phyloP scores from a whole-genome alignment of 75 land plant genomes.

The Gnetum montanum region DNA sequence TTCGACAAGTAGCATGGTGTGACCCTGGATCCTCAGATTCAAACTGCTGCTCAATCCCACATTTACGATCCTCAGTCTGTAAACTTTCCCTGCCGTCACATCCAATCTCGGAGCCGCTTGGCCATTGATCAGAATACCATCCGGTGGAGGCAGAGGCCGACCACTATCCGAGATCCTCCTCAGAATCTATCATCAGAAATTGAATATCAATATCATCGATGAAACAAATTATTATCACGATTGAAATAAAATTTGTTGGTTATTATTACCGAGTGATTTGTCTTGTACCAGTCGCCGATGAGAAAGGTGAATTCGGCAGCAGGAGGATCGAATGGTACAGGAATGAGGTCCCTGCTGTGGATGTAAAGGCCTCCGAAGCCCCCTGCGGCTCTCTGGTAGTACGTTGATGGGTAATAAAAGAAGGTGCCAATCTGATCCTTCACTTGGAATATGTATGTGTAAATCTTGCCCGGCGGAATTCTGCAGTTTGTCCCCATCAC shows the following conservation, averaged over 20 bases:
- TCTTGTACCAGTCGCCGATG: slow-evolving; percentile 85
- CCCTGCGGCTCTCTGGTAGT: slow-evolving; percentile 71
- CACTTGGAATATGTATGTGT: slow-evolving; percentile 65
- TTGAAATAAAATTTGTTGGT: not conserved
- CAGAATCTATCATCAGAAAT: slow-evolving; percentile 6
- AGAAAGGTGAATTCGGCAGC: slow-evolving; percentile 57
- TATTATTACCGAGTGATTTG: slow-evolving; percentile 30
- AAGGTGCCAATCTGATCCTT: slow-evolving; percentile 91
- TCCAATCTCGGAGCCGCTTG: too few relatives aligned
- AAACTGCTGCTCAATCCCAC: too few relatives aligned
- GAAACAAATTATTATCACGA: not conserved
- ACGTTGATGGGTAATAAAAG: slow-evolving; percentile 70
- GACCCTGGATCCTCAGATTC: too few relatives aligned
- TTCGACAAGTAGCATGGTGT: slow-evolving; percentile 45
- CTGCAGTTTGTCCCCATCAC: slow-evolving; percentile 85
- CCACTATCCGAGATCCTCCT: slow-evolving; percentile 12
- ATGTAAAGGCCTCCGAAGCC: slow-evolving; percentile 71
- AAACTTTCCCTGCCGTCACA: too few relatives aligned
- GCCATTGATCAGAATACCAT: slow-evolving; percentile 42
- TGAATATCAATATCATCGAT: not conserved
- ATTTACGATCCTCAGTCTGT: too few relatives aligned
- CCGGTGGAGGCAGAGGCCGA: too few relatives aligned
- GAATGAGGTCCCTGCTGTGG: slow-evolving; percentile 46
- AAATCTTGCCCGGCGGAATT: slow-evolving; percentile 59
- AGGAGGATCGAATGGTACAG: slow-evolving; percentile 70